Evolutionary conservation across 352 stramenopile species (phyloP), one percentile per base, ranked within the genome.

Genomic region (Phytophthora rubi): DNA sequence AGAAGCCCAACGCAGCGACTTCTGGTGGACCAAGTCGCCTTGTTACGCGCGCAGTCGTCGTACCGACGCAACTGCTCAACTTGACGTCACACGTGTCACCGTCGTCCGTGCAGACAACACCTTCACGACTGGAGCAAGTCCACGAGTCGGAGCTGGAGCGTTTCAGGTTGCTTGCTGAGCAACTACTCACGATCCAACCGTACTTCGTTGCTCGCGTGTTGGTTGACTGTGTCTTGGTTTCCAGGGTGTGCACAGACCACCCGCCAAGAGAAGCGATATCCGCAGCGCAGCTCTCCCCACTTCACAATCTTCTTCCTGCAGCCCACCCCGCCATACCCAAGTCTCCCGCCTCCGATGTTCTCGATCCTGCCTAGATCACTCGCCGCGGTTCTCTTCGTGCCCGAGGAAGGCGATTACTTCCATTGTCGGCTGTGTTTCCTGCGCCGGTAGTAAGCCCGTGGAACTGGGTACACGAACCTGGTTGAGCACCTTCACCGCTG

Each of bases 111-210:
- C 89, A 96, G 23, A 90, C 70, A 39, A 85, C 81, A 23, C 86
- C 88, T 76, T 95, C 83, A 59, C 89, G 83, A 42, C 79, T 90
- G 42, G 86, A 84, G 26, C 82, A 86, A 26, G 78, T 76, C 89
- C 89, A 96, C 33, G 84, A 89, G 59, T 95, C 86, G 2, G 77
- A 77, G 26, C 70, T 71, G 0, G 71, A 53, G 30, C 94, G 68
- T 70, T 92, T 96, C 15, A 96, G 65, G 30, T 64, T 59, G 32
- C 59, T 61, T 7, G 76, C 63, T 4, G 76, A 76, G 65, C 88
- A 96, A 52, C 76, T 90, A 45, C 78, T 79, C 28, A 90, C 37
- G 51, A 96, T 85, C 85, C 86, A 96, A 16, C 84, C 85, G 33
- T 79, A 71, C 48, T 79, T 57, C 0, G 73, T 84, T 13, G 87